A percentile compares a stretch with the other conserved stretches of the same genome.
Evolutionary conservation across 225 moss, liverwort and hornwort genomes (phyloP).

Genomic region (Lunularia cruciata): DNA sequence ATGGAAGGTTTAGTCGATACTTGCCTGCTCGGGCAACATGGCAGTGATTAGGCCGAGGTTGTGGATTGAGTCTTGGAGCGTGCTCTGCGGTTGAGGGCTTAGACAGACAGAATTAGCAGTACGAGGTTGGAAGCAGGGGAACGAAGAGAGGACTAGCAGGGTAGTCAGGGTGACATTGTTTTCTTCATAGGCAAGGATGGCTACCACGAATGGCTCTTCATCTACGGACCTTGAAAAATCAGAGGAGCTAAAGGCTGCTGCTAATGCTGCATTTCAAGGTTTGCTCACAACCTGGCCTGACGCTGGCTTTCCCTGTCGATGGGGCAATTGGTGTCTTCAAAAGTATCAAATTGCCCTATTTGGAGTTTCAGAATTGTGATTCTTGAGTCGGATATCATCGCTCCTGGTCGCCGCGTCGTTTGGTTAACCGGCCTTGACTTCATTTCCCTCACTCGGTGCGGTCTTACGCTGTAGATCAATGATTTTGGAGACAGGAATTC

Average conservation of each 20-base stretch:
- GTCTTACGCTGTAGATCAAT: not conserved
- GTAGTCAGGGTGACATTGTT: constrained; percentile 15
- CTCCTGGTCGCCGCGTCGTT: not conserved
- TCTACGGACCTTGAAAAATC: constrained; percentile 39
- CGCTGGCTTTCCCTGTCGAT: not conserved
- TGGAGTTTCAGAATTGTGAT: not conserved
- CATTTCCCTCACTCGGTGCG: not conserved
- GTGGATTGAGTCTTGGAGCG: constrained; percentile 1
- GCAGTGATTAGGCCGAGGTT: constrained; percentile 5
- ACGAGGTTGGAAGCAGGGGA: not conserved
- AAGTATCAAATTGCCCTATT: not conserved
- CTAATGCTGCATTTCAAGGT: constrained; percentile 57
- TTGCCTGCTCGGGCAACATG: constrained; percentile 10
- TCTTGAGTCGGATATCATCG: not conserved
- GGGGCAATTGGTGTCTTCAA: no score
- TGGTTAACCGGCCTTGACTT: not conserved
- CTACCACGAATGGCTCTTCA: constrained; percentile 33
- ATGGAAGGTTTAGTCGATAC: not conserved
- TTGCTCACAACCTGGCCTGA: not conserved
- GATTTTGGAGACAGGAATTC: not conserved
- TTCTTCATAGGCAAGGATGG: constrained; percentile 28
- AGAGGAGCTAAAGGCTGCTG: constrained; percentile 47
- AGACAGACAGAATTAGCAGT: constrained; percentile 4
- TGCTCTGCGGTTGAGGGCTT: constrained; percentile 1
- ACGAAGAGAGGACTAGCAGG: not conserved